Base-by-base conservation (phyloP, 202 grass and related monocot species). In the Panicum hallii region DNA sequence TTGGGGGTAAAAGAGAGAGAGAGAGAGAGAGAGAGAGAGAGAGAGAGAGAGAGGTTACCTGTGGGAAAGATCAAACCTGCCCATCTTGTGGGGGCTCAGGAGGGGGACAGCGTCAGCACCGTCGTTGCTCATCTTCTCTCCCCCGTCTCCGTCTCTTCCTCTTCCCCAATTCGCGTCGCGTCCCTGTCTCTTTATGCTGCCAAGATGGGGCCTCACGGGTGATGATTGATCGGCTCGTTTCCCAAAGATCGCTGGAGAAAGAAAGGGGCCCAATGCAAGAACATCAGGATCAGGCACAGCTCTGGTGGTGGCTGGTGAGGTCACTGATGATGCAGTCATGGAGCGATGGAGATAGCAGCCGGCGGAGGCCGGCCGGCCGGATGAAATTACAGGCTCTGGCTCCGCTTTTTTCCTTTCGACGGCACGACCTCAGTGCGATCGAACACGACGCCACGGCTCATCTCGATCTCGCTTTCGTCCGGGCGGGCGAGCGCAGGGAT, bases 81-180 rank as follows among this genome's bases (percentile, higher is more conserved):
- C 87, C 89, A 89, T 94, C 75, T 82, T 91, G 86, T 91, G 82
- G 0, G 76, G 83, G 63, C 86, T 82, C 63, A 88, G 74, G 40
- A 91, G 89, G 9, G 89, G 83, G 17, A 22, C 11, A 26, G 55
- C 62, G 78, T 34, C 49, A 44, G 2, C 67, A 61, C 30, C 41
- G 12, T 23, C 50, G 74, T n/a, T 69, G 63, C 78, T 90, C 75
- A 64, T 84, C 28, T 20, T 74, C 22, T 5, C 34, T 14, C 38
- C 44, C 44, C 16, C 42, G 11, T 55, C 23, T 53, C 28, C 28
- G 46, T 8, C 41, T 9, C 40, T 44, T 20, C 16, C 30, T 46
- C 46, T 72, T 52, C 2, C 5, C 11, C 11, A 20, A 45, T 38
- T 68, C 11, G 5, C 52, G n/a, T 52, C 6, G 56, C 32, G 23